Conservation (phyloP, 192 early-diverging fungal genomes). For the Thoreauomyces humboldtii region DNA sequence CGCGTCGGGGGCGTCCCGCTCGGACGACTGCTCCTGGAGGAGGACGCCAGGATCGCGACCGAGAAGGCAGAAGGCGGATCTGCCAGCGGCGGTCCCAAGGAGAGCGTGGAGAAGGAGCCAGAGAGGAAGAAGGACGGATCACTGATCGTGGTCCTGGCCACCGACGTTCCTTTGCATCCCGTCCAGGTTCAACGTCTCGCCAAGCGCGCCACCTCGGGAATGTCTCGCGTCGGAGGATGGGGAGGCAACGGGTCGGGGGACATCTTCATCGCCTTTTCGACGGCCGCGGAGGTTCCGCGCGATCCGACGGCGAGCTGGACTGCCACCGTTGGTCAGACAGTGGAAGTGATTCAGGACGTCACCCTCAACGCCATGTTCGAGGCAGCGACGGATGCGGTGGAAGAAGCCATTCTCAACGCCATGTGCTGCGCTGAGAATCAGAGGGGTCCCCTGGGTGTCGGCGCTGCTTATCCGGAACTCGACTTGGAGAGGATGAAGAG, state of each 20-base stretch:
- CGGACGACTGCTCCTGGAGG: background rate
- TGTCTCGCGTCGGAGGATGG: constrained; percentile 1
- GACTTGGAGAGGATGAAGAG: background rate
- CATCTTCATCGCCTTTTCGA: constrained; percentile 8
- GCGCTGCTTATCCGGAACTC: background rate
- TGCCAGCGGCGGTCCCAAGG: no score
- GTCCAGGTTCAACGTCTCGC: background rate
- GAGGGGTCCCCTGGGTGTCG: background rate
- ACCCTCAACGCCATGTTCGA: constrained; percentile 4
- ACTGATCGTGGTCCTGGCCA: constrained; percentile 5
- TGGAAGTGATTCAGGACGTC: constrained; percentile 2
- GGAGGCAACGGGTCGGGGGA: constrained; percentile 4
- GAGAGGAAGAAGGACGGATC: background rate
- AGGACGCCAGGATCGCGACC: background rate
- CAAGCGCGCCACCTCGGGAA: background rate
- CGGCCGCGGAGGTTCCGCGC: background rate
- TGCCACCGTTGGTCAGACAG: constrained; percentile 1
- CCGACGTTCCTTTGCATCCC: background rate
- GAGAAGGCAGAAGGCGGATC: background rate
- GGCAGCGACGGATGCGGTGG: background rate
- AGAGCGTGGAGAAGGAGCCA: no score
- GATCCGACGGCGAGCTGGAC: background rate
- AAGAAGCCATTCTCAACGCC: constrained; percentile 1
- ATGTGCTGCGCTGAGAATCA: background rate
- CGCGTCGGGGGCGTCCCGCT: background rate